These are phyloP conservation scores for Xylaria sp. DNA, from an alignment of 2,329 filamentous ascomycete species.

Conservation along the genomic window DNA sequence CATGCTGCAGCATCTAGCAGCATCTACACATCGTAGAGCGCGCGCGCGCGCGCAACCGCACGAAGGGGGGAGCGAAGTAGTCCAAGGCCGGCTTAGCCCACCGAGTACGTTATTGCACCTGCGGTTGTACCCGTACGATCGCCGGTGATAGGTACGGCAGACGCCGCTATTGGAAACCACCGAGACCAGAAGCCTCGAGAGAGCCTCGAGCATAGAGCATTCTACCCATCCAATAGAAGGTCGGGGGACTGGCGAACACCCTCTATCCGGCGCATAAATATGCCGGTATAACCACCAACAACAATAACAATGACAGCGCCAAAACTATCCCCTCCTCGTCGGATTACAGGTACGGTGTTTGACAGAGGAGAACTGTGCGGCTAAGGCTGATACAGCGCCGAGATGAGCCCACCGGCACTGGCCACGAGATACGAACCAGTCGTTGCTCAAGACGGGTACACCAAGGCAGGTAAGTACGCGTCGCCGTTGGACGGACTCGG, in stretches of 20 bases:
- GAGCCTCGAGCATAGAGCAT: not conserved
- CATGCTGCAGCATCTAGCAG: slow-evolving; percentile 11
- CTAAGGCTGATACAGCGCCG: slow-evolving; percentile 16
- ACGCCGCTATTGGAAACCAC: slow-evolving; percentile 19
- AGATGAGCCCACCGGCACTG: slow-evolving; percentile 13
- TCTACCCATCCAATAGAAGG: slow-evolving; percentile 2
- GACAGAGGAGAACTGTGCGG: slow-evolving; percentile 8
- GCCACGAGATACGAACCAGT: slow-evolving; percentile 21
- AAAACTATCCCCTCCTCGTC: not conserved
- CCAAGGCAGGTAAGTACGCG: slow-evolving; percentile 10
- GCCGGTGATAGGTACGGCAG: slow-evolving; percentile 13
- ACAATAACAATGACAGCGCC: not conserved
- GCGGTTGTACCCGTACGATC: not conserved
- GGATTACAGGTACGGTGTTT: slow-evolving; percentile 8
- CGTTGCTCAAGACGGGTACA: slow-evolving; percentile 6
- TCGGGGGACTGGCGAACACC: not conserved
- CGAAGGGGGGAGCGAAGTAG: slow-evolving; percentile 2
- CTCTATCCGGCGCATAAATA: slow-evolving; percentile 10
- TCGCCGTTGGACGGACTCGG: slow-evolving; percentile 2
- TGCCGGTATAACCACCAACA: slow-evolving; percentile 12
- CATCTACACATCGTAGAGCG: not conserved
- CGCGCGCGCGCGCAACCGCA: not conserved
- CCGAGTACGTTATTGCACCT: not conserved
- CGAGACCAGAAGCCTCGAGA: not conserved
- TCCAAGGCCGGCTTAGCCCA: not conserved